Evolutionary conservation across 2,329 filamentous ascomycete species (phyloP).

Genomic region (Fusarium citri): DNA sequence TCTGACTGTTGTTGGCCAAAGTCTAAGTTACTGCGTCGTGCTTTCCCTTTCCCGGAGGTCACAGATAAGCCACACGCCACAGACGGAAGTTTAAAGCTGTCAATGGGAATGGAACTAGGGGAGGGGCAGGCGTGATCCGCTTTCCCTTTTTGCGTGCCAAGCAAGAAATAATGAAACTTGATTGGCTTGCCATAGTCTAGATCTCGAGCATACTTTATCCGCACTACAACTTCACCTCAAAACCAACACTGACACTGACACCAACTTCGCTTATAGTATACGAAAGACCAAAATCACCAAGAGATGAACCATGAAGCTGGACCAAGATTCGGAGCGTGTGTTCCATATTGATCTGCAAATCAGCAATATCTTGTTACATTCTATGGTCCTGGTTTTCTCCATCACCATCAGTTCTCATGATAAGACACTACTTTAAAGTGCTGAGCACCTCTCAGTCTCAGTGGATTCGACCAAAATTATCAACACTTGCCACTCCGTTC

Average conservation of each 20-base stretch:
- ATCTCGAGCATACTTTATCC: not conserved
- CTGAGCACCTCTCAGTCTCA: not conserved
- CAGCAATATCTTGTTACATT: not conserved
- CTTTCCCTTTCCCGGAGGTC: slow-evolving; percentile 31
- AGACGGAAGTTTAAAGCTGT: slow-evolving; percentile 24
- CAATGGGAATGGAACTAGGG: slow-evolving; percentile 14
- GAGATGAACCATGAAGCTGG: not conserved
- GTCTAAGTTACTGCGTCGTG: not conserved
- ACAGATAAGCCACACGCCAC: slow-evolving; percentile 22
- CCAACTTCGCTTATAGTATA: not conserved
- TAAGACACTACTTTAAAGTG: not conserved
- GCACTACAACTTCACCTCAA: slow-evolving; percentile 11
- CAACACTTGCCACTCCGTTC: slow-evolving; percentile 6
- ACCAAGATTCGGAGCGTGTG: too few relatives aligned
- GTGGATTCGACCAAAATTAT: not conserved
- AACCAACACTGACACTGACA: not conserved
- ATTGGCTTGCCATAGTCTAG: slow-evolving; percentile 23
- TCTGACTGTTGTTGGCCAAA: not conserved
- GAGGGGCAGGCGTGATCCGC: slow-evolving; percentile 17
- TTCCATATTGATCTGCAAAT: not conserved
- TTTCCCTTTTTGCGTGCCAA: slow-evolving; percentile 32
- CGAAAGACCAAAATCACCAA: not conserved
- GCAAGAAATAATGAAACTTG: not conserved
- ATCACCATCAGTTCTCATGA: not conserved
- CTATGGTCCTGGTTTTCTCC: not conserved